Evolutionary conservation across 148 eudicot species (phyloP), one percentile per base, ranked within the genome.

Genomic region (Cornus kousa): DNA sequence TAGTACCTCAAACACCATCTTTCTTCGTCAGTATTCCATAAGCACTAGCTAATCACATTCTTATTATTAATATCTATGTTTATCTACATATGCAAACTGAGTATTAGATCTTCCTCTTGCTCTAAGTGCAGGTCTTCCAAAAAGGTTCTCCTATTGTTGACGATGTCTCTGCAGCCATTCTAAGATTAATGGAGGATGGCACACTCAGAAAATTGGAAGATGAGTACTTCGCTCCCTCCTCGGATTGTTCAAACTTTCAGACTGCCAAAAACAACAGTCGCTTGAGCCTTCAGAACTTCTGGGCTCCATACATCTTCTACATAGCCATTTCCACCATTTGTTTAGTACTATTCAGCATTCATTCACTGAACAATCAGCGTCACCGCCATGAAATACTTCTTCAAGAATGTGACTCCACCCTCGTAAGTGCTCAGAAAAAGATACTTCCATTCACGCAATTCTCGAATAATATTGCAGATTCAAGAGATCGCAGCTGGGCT

Each of bases 61-160:
- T 39, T 39, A 39, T 39, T 39, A 39, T 0, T 39, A 7, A 39
- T 7, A 28, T 28, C 28, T 28, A 28, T 28, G 28, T 28, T 28
- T 28, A 28, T 35, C 37, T 35, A 35, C 37, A 0, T n/a, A n/a
- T n/a, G n/a, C 48, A 43, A 43, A 43, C 48, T 43, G 48, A 43
- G 48, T 53, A 53, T 53, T 11, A 53, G 4, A 53, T 53, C 19
- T 14, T 53, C 59, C 19, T 55, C 43, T 10, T 57, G 80, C 67
- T 62, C 74, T 80, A 67, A 72, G 24, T 72, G 76, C 76, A 87
- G 87, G 89, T 76, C 2, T 87, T 87, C 32, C 83, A 78, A 11
- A 84, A 84, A 48, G 87, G 83, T 6, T 87, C 87, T 7, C 83
- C 80, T 9, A 67, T 84, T 17, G 77, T 83, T 24, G 37, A 28